These are phyloP conservation scores for Aspergillus ibericus DNA, from an alignment of 2,329 filamentous ascomycete genomes.

Conservation along the genomic window DNA sequence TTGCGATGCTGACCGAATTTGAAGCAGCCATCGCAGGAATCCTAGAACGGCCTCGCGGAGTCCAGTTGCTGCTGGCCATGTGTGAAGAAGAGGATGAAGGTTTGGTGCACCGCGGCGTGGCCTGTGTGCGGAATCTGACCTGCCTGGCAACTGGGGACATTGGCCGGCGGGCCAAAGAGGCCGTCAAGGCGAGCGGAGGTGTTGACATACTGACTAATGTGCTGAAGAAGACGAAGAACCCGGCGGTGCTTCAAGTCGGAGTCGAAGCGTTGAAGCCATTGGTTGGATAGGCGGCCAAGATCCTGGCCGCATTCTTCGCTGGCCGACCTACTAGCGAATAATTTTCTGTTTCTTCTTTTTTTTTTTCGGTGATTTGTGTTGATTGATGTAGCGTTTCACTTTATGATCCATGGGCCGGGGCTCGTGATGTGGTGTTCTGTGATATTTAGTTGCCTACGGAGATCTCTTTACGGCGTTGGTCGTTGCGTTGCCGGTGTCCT, in stretches of 20 bases:
- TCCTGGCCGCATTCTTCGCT: conserved; percentile 6
- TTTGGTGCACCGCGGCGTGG: conserved; percentile 66
- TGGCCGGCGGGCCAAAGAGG: conserved; percentile 61
- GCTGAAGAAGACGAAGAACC: conserved; percentile 66
- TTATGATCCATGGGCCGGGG: not conserved
- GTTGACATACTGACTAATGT: conserved; percentile 68
- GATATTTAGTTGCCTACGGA: not conserved
- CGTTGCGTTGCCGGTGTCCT: not conserved
- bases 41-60: conserved; percentile 67
- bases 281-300: conserved; percentile 41
- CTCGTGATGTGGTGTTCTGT: not conserved
- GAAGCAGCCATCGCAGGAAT: conserved; percentile 72
- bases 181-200: conserved; percentile 62
- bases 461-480: not conserved
- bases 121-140: conserved; percentile 72
- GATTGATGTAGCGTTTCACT: conserved; percentile 7
- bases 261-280: conserved; percentile 72
- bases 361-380: conserved; percentile 15
- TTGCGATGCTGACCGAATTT: conserved; percentile 80
- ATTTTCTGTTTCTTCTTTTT: conserved; percentile 9
- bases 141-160: conserved; percentile 62
- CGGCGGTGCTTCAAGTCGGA: conserved; percentile 69
- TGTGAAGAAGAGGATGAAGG: conserved; percentile 66
- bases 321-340: conserved; percentile 6
- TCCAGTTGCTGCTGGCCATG: conserved; percentile 75